phyloP scores from a whole-genome alignment of 768 basidiomycete genomes.

The Melanogaster broomeanus region DNA sequence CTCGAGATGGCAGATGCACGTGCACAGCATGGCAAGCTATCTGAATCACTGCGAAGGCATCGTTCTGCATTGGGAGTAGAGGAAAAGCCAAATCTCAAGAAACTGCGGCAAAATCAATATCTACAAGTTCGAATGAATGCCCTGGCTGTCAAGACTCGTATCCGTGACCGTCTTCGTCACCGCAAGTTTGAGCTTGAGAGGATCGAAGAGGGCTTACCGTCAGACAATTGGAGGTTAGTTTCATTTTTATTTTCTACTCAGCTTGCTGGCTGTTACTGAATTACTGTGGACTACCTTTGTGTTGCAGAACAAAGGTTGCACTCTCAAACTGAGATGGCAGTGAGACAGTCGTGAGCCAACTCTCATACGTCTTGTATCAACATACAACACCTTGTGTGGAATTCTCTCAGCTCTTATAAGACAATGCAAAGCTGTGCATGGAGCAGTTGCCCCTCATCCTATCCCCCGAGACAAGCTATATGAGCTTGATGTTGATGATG shows the following conservation, averaged over 20 bases:
- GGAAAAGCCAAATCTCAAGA: neutral
- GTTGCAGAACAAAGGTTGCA: conserved; percentile 22
- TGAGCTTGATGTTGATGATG: too few relatives aligned
- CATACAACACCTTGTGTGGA: conserved; percentile 30
- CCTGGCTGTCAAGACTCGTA: conserved; percentile 9
- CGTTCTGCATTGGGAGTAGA: neutral
- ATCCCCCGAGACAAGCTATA: conserved; percentile 3
- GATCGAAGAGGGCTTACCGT: conserved; percentile 6
- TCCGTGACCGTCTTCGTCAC: conserved; percentile 13
- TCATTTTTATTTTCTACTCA: neutral
- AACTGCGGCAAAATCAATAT: neutral
- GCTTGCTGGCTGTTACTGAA: conserved; percentile 23
- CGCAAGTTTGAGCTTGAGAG: conserved; percentile 18
- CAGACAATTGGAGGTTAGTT: conserved; percentile 14
- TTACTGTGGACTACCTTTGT: too few relatives aligned
- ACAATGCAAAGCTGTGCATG: conserved; percentile 15
- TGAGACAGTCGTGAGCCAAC: conserved; percentile 27
- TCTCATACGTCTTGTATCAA: conserved; percentile 16
- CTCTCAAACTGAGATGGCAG: conserved; percentile 21
- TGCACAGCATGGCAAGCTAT: neutral
- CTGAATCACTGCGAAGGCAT: neutral
- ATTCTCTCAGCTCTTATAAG: conserved; percentile 17
- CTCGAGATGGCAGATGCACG: neutral
- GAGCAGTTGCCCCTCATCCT: conserved; percentile 19
- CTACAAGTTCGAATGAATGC: conserved; percentile 16